Conservation (phyloP, 352 stramenopile genomes). For the Phytophthora chlamydospora region DNA sequence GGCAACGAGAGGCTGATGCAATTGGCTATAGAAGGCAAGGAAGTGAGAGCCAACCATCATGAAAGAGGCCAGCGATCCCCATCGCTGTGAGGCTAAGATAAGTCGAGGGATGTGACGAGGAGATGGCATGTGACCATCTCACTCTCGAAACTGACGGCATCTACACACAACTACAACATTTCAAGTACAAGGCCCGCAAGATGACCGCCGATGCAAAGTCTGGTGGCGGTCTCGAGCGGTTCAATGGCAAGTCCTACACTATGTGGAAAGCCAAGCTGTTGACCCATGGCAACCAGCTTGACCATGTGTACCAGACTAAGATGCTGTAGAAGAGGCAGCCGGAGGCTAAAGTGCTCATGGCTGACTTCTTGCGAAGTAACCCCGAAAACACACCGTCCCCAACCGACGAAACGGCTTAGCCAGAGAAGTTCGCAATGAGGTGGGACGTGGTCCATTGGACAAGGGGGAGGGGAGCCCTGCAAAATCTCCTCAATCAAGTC, state of each 20-base stretch:
- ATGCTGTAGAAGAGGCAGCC: conserved; percentile 20
- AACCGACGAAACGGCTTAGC: not conserved
- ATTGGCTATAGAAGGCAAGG: too few species aligned
- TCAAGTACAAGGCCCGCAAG: conserved; percentile 2
- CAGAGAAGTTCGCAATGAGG: conserved; percentile 6
- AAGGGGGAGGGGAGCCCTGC: conserved; percentile 4
- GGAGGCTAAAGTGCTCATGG: conserved; percentile 19
- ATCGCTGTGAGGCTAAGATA: not conserved
- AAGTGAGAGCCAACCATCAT: too few species aligned
- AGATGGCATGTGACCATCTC: conserved; percentile 8
- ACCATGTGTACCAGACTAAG: conserved; percentile 20
- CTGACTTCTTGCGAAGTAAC: conserved; percentile 5
- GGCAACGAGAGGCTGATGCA: too few species aligned
- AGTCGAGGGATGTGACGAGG: conserved; percentile 3
- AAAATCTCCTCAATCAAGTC: conserved; percentile 23
- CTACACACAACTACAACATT: conserved; percentile 7
- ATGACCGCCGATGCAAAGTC: conserved; percentile 19
- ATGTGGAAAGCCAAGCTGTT: conserved; percentile 28
- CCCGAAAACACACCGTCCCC: conserved; percentile 1
- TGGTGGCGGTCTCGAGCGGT: conserved; percentile 9
- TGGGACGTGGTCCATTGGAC: conserved; percentile 11
- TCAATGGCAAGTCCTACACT: conserved; percentile 19
- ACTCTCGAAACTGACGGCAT: conserved; percentile 16
- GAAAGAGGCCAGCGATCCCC: not conserved
- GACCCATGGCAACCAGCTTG: conserved; percentile 17